Base-by-base conservation (phyloP, 345 rosid species). In the Firmiana major region DNA sequence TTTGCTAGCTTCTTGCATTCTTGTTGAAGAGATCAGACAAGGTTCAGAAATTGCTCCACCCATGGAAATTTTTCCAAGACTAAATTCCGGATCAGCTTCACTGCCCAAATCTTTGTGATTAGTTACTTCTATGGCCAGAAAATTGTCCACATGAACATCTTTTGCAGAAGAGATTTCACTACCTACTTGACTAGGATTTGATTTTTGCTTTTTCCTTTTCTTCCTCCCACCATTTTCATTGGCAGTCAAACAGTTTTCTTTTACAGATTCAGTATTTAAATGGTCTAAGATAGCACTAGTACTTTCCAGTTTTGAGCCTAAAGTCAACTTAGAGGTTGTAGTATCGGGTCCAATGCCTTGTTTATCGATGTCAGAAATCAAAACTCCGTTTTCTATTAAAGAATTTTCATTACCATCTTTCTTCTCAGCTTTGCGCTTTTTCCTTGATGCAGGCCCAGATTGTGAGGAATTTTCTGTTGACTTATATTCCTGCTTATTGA, bases 121-220 rank as follows among this genome's bases (percentile, higher is more conserved):
- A 71, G 26, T 49, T 71, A 12, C 80, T 71, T 54, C 65, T 5
- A n/a, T 67, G 16, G 31, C 73, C 68, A 60, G 78, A 28, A 31
- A 36, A 74, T 45, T 58, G 54, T 74, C 80, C 49, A 48, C 76
- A 43, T 42, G 13, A 17, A 71, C 80, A 49, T 80, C 57, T 72
- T 77, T 57, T n/a, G 22, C 36, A 7, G 45, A 73, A 81, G 73
- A 58, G 19, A 45, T 65, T 26, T n/a, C 69, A 60, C 75, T 63
- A 64, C 31, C 71, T 49, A 77, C 83, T 63, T 74, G 79, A 80
- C 64, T 57, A 40, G 15, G 38, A 76, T 80, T 28, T 69, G 79
- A 22, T 7, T 79, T 54, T 78, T 85, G 81, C 73, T 62, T 80
- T 79, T 76, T 85, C 62, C 76, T 75, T 79, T 78, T 87, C 75